Evolutionary conservation across 306 rosid species (phyloP).

Genomic region (Cucumis cinereus): DNA sequence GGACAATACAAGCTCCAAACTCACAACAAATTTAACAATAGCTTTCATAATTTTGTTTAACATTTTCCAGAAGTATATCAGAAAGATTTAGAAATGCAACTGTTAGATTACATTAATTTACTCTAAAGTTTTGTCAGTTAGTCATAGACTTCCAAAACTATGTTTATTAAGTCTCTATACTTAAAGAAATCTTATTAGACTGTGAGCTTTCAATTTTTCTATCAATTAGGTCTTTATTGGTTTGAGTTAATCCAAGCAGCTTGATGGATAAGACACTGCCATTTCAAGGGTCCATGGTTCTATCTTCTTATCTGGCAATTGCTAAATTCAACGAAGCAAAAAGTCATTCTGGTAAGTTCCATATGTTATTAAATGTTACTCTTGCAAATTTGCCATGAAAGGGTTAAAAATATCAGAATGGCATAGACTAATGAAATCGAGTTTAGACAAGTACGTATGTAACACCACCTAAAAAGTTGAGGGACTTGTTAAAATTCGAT

Average conservation of each 20-base stretch:
- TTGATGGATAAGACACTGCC: too few relatives aligned
- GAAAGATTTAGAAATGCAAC: too few relatives aligned
- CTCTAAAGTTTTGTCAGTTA: not conserved
- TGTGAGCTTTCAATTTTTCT: not conserved
- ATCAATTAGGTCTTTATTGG: not conserved
- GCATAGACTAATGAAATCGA: too few relatives aligned
- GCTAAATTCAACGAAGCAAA: too few relatives aligned
- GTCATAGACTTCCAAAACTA: not conserved
- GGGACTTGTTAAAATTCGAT: not conserved
- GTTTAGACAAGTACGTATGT: not conserved
- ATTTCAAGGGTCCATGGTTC: too few relatives aligned
- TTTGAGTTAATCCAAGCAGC: not conserved
- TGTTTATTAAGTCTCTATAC: not conserved
- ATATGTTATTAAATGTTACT: not conserved
- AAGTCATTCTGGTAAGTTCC: not conserved
- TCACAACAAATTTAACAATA: not conserved
- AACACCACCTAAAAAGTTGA: not conserved
- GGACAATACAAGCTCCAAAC: not conserved
- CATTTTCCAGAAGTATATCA: not conserved
- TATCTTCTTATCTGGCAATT: too few relatives aligned
- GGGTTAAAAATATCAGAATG: too few relatives aligned
- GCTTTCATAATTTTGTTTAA: not conserved
- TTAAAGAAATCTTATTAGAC: not conserved
- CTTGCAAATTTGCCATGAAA: too few relatives aligned
- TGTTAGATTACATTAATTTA: not conserved